Evolutionary conservation across 1,284 basidiomycete genomes (phyloP), one percentile per base, ranked within the genome.

Genomic region (Microbotryum saponariae): DNA sequence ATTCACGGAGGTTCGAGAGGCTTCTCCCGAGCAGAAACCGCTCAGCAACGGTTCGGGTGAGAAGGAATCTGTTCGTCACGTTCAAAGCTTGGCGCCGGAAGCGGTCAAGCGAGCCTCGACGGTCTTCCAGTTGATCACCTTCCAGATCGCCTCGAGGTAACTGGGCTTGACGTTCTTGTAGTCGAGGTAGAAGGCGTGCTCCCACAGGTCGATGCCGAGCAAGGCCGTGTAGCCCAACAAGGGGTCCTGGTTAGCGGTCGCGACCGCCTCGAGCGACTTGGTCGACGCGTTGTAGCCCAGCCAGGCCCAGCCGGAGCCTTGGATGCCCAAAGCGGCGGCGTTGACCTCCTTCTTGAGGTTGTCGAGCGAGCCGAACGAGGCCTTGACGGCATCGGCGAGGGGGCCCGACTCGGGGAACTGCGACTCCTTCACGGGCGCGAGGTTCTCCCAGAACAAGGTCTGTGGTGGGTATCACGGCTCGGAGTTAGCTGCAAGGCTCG

Each of bases 271-370:
- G 59, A 69, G 53, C 61, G 83, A 86, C 78, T 87, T 85, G 55
- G 80, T 83, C 25, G 74, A 73, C 45, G 82, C 72, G 77, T 88
- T 88, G 76, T 83, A 88, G 65, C 86, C 88, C 63, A 97, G 82
- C 94, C 94, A 97, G 56, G 91, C 93, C 96, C 94, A 98, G 23
- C 94, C 96, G 67, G 89, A 92, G 52, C 94, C 96, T 78, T 99
- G 94, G 70, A 99, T 88, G 59, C 82, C 91, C 51, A 88, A 89
- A n/a, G 94, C 93, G 69, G 82, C 83, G 31, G 90, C 76, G 78
- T 93, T 97, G 76, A 97, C 83, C 69, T 82, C 82, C 66, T 87
- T 86, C 75, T 83, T 85, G 76, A 88, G 79, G 67, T 78, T 79
- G 1, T 92, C 88, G 66, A 97, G 77, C 16, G 85, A 85, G 58